Base-by-base conservation (phyloP, 371 early-diverging fungal species). In the Furculomyces boomerangus region DNA sequence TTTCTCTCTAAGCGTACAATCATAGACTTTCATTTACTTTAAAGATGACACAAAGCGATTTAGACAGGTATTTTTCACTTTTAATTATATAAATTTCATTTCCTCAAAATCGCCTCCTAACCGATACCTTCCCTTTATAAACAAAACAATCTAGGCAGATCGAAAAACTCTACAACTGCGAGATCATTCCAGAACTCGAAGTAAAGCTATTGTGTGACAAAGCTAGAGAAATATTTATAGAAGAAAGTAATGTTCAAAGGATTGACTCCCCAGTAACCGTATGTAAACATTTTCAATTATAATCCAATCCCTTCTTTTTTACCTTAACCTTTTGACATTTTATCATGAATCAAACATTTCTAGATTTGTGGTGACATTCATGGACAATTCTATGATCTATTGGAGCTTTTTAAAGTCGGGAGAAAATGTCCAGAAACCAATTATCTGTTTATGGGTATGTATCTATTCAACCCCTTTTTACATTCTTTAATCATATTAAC, bases 331-430 rank as follows among this genome's bases (percentile, higher is more conserved):
- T 22, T 35, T 35, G 10, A 35, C 10, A 10, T 30, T 30, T n/a
- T 41, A 43, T 35, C 25, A 57, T 57, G n/a, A 20, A 20, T 20
- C 32, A 8, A 24, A 2, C n/a, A 35, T 54, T 58, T 26, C 18
- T 64, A 87, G 88, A 88, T 99, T 60, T 98, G 98, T 67, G 99
- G 99, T 28, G 99, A 98, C 66, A 93, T 97, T 53, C 99, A 99
- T 62, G 99, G 99, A 3, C 99, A 99, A 66, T 97, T 97, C 59
- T 87, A 89, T 61, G 99, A 99, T 70, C 68, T 92, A 60, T 80
- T 88, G 61, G 93, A 98, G 67, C 80, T 99, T 28, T 94, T 99
- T 62, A 76, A 81, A 62, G 88, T 89, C 28, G 97, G 97, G 43
- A 96, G 97, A 52, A 79, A 90, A 56, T 94, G 96, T 58, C 98